Percentiles rank a stretch among this genome's conserved stretches.
These are phyloP conservation scores for Metarhizium album DNA, from an alignment of 2,329 filamentous ascomycete species.

Conservation along the genomic window DNA sequence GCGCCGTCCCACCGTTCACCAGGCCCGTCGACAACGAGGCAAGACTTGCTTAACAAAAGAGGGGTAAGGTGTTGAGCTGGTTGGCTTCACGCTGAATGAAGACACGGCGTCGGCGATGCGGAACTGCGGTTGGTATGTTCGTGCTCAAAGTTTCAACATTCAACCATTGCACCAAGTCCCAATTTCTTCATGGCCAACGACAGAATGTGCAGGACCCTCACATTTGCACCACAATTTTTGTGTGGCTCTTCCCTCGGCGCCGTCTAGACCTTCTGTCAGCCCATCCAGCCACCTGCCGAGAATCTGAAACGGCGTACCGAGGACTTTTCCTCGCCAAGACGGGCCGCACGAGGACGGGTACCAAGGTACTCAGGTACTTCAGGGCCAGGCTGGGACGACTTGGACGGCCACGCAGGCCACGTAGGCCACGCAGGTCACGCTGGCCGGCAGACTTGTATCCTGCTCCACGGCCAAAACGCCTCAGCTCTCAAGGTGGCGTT, in stretches of 20 bases:
- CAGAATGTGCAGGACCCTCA: neutral
- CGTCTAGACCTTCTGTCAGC: neutral
- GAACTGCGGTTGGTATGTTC: neutral
- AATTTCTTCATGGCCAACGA: neutral
- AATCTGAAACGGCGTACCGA: constrained; percentile 4
- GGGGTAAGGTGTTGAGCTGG: neutral
- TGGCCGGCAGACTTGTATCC: too few relatives aligned
- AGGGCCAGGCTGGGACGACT: neutral
- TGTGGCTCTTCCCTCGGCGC: neutral
- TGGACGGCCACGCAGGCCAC: too few relatives aligned
- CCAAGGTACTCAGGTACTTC: neutral
- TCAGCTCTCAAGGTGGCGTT: neutral
- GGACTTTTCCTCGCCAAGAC: neutral
- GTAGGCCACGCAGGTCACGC: too few relatives aligned
- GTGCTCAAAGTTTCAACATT: neutral
- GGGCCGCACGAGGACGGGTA: neutral
- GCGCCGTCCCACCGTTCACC: neutral
- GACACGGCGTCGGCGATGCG: neutral
- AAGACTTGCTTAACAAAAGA: too few relatives aligned
- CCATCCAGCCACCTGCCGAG: neutral
- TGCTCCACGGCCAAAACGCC: neutral
- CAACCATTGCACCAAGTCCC: neutral
- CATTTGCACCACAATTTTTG: too few relatives aligned
- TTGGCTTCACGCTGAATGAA: neutral
- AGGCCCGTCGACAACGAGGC: neutral